Evolutionary conservation across 768 basidiomycete genomes (phyloP), one percentile per base, ranked within the genome.

Genomic region (Punctularia strigosozonata): DNA sequence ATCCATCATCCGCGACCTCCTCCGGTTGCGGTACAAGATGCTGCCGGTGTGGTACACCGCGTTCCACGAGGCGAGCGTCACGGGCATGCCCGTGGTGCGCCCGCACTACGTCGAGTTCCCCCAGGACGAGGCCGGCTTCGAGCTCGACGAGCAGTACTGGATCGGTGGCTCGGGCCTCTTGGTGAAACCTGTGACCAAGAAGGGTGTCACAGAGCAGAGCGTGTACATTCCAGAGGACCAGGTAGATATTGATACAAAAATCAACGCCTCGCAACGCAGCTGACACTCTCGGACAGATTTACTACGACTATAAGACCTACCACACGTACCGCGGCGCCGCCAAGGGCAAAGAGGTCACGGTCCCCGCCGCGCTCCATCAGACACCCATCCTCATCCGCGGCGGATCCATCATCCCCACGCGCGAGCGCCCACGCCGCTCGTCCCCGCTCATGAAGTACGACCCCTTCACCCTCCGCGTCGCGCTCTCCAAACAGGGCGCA

Each of bases 101-200:
- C 95, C 95, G n/a, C 94, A 99, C 57, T 98, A 88, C 50, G 75
- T 91, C 42, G 69, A 83, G 56, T 91, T 94, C 77, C 95, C 95
- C 4, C 70, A 86, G 41, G 92, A 98, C 54, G 65, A 75, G 42
- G 62, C 66, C 33, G 95, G 95, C 4, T 97, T 91, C 48, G 68
- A 73, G 1, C 69, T 97, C 36, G 95, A 98, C 50, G 90, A 97
- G 50, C 95, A 99, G 55, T 98, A 78, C 61, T 98, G 80, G 54
- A 65, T 99, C 40, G 92, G 91, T 8, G 68, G 71, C 10, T 87
- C 88, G 5, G 91, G 94, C 15, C 57, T 99, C 36, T 70, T 99
- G 40, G 81, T 90, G 46, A 94, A 94, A 55, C 95, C 95, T 1
- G 77, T 98, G 39, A 87, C 84, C 0, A 64, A 66, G 15, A 77